A percentile compares a stretch with the other conserved stretches of the same genome.
These are phyloP conservation scores for Musa schizocarpa DNA, from an alignment of 176 grass and related monocot species.

Conservation along the genomic window DNA sequence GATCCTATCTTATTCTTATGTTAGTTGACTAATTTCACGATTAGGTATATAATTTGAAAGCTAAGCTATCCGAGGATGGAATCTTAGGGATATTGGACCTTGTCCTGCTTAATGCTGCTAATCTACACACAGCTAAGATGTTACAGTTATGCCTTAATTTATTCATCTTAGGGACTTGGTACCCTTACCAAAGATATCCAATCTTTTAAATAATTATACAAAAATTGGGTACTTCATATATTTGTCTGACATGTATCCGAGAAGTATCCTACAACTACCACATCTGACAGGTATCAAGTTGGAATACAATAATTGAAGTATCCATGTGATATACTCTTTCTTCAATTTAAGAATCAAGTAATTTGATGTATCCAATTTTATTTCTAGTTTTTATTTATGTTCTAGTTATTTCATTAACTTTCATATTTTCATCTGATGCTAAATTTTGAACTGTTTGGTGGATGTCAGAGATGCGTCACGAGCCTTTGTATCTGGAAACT, in stretches of 20 bases:
- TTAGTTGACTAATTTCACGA: neutral
- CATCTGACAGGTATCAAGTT: neutral
- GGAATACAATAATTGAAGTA: neutral
- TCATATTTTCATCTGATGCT: neutral
- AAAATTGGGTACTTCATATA: neutral
- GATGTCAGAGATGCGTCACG: slow-evolving; percentile 74
- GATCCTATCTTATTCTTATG: neutral
- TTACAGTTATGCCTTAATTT: neutral
- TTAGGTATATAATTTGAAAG: neutral
- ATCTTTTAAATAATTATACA: neutral
- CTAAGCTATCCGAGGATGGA: no score
- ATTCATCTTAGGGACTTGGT: neutral
- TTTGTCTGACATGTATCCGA: neutral
- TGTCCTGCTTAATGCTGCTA: no score
- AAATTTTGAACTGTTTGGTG: slow-evolving; percentile 6
- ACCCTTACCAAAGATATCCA: neutral
- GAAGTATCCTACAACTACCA: neutral
- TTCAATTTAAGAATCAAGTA: neutral
- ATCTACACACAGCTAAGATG: no score
- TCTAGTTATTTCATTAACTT: slow-evolving; percentile 24
- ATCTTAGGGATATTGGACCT: no score
- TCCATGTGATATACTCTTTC: neutral
- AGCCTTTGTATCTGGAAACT: slow-evolving; percentile 92
- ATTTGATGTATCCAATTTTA: neutral
- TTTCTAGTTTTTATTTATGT: slow-evolving; percentile 19